Evolutionary conservation across 1,284 basidiomycete species (phyloP), one percentile per base, ranked within the genome.

Genomic region (Salmacisia buchloeana): DNA sequence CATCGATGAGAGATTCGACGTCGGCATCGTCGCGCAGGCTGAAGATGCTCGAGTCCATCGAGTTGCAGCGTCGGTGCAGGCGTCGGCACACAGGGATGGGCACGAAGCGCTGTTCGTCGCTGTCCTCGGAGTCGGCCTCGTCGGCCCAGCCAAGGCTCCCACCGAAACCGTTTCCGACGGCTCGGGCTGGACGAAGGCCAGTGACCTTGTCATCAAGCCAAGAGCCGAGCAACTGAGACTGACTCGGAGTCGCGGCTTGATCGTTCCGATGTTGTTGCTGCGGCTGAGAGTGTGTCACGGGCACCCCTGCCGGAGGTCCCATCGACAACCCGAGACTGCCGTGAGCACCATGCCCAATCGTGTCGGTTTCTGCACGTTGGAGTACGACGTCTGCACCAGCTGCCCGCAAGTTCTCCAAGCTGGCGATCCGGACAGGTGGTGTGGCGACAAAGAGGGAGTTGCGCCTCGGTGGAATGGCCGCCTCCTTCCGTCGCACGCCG

Each of bases 191-290:
- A 15, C 5, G 5, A 5, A n/a, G 18, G 18, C 4, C 23, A 3
- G 5, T 21, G 39, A 54, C 12, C 13, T 31, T 33, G 18, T 54
- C 49, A n/a, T 54, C 49, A 9, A 54, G 49, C 49, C 49, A 54
- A 31, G 49, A 27, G 25, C 49, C 49, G 29, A 54, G 49, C 49
- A 54, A 43, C n/a, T n/a, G n/a, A n/a, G n/a, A n/a, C n/a, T n/a
- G n/a, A n/a, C n/a, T n/a, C n/a, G n/a, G n/a, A n/a, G n/a, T n/a
- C n/a, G n/a, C n/a, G n/a, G n/a, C n/a, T n/a, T n/a, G n/a, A n/a
- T n/a, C n/a, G n/a, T n/a, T n/a, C n/a, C n/a, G n/a, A n/a, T n/a
- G n/a, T n/a, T n/a, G n/a, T n/a, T n/a, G n/a, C n/a, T n/a, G n/a
- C n/a, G n/a, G n/a, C n/a, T n/a, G n/a, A n/a, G n/a, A n/a, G n/a